These are phyloP conservation scores for Penicillium goetzii DNA, from an alignment of 495 filamentous ascomycete species.

Conservation along the genomic window DNA sequence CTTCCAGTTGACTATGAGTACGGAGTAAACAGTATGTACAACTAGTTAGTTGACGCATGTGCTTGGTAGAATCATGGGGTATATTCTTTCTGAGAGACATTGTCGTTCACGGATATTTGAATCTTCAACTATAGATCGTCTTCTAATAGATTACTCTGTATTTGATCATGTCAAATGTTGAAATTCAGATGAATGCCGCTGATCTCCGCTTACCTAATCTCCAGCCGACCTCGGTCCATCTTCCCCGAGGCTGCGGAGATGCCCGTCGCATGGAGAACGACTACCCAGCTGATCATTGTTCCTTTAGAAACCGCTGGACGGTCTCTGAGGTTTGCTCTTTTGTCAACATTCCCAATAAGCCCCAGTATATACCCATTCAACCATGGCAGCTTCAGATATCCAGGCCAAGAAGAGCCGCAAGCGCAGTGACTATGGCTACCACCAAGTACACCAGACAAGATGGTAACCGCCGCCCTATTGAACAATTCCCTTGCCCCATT, in stretches of 20 bases:
- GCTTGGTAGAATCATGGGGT: not conserved
- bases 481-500: not conserved
- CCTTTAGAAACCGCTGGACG: conserved; percentile 7
- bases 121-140: not conserved
- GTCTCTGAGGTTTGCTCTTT: not conserved
- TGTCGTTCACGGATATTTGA: not conserved
- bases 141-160: not conserved
- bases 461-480: conserved; percentile 59
- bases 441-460: conserved; percentile 83
- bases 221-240: conserved; percentile 28
- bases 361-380: not conserved
- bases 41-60: not conserved
- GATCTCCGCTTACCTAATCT: conserved; percentile 30
- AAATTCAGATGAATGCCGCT: conserved; percentile 14
- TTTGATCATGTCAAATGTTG: not conserved
- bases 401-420: conserved; percentile 63
- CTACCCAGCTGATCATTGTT: not conserved
- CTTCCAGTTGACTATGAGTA: conserved; percentile 1
- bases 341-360: not conserved
- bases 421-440: conserved; percentile 75
- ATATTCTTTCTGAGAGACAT: not conserved
- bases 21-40: not conserved
- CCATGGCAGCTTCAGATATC: conserved; percentile 40
- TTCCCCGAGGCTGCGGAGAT: conserved; percentile 25
- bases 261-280: not conserved